Conservation (phyloP, 2,329 filamentous ascomycete genomes). For the Cytospora chrysosperma region DNA sequence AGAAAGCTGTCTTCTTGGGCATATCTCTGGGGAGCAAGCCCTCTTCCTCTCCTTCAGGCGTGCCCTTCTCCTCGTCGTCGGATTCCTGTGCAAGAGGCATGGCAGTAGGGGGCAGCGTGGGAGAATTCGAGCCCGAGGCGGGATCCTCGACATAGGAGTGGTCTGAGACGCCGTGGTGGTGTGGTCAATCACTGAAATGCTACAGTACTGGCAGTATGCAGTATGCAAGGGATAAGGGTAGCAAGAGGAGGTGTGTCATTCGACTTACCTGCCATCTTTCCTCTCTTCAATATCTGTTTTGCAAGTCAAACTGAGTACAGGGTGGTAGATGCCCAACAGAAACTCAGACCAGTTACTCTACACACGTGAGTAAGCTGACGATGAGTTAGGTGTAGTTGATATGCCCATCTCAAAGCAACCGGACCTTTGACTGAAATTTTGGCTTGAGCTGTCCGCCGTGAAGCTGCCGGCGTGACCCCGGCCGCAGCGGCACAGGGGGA, state of each 20-base stretch:
- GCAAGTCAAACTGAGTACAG: not conserved
- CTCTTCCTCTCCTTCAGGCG: constrained; percentile 39
- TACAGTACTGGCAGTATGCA: not conserved
- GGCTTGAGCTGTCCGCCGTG: constrained; percentile 1
- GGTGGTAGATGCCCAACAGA: not conserved
- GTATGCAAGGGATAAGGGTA: constrained; percentile 1
- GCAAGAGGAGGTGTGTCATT: not conserved
- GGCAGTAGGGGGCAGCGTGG: constrained; percentile 33
- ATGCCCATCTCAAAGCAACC: constrained; percentile 1
- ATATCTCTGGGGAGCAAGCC: constrained; percentile 62
- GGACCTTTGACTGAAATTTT: constrained; percentile 20
- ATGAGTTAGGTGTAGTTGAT: not conserved
- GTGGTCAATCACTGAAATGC: constrained; percentile 1
- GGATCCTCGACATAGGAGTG: constrained; percentile 30
- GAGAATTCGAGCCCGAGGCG: constrained; percentile 37
- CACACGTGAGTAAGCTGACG: constrained; percentile 7
- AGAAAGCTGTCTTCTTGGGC: constrained; percentile 77
- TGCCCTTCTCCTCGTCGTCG: constrained; percentile 36
- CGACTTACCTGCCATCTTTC: constrained; percentile 27
- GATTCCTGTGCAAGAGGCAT: constrained; percentile 36
- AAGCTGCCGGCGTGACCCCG: constrained; percentile 12
- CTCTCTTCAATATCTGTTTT: not conserved
- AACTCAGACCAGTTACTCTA: not conserved
- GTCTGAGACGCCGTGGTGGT: constrained; percentile 25
- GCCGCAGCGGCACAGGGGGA: constrained; percentile 6